Evolutionary conservation across 129 eudicot species (phyloP).

Genomic region (Dittrichia graveolens): DNA sequence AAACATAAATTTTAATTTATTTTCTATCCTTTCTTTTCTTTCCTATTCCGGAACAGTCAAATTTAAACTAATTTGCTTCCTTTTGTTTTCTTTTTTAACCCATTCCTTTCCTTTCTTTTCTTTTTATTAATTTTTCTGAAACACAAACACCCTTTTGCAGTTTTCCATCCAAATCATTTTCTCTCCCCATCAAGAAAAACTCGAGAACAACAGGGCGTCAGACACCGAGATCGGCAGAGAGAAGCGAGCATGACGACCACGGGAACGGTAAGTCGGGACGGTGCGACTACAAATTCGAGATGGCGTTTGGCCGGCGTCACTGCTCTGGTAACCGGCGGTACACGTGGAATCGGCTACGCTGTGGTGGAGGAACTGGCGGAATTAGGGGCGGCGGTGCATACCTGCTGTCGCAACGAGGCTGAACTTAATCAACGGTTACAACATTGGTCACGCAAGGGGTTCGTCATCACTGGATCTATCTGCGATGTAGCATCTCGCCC

Average conservation of each 20-base stretch:
- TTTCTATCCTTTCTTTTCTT: no score
- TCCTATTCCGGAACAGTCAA: no score
- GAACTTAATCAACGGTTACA: constrained; percentile 61
- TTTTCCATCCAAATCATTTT: no score
- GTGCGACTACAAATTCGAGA: constrained; percentile 36
- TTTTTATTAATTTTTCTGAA: no score
- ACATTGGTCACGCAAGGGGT: constrained; percentile 69
- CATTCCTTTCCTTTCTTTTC: no score
- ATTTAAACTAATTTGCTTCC: no score
- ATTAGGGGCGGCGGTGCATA: constrained; percentile 70
- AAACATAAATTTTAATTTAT: no score
- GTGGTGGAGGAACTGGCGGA: constrained; percentile 79
- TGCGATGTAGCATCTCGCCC: constrained; percentile 61
- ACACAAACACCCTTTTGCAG: no score
- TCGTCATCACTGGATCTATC: constrained; percentile 64
- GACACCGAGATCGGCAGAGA: no score
- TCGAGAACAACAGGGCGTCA: no score
- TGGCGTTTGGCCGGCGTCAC: constrained; percentile 78
- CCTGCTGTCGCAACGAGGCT: constrained; percentile 68
- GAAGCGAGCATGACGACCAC: constrained; percentile 11
- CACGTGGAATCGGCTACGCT: constrained; percentile 84
- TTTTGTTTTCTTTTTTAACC: no score
- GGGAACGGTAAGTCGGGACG: background rate
- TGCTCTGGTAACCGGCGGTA: constrained; percentile 89
- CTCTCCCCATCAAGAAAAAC: no score